Evolutionary conservation across 441 rosid genomes (phyloP).

Genomic region (Erodium moschatum): DNA sequence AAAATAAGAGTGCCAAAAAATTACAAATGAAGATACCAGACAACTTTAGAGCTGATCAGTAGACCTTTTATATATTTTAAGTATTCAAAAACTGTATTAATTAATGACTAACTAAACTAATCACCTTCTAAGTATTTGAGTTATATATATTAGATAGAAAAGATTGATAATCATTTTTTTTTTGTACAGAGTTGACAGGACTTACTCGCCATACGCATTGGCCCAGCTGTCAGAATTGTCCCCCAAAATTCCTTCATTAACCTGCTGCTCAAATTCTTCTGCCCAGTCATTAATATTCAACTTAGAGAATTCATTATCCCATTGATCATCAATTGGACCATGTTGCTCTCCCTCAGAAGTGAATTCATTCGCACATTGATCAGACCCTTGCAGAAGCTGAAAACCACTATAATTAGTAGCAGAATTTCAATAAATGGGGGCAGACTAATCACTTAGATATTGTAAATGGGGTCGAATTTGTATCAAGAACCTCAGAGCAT

Average conservation of each 20-base stretch:
- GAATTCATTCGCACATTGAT: conserved; percentile 80
- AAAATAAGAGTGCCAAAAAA: not conserved
- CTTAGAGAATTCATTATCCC: conserved; percentile 95
- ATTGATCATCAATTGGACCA: conserved; percentile 58
- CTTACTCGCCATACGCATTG: conserved; percentile 88
- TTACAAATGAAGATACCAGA: not conserved
- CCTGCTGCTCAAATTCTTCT: conserved; percentile 76
- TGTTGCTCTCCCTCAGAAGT: conserved; percentile 32
- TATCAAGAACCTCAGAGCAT: conserved; percentile 5
- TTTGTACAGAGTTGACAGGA: conserved; percentile 15
- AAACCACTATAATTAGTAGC: conserved; percentile 21
- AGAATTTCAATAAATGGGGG: conserved; percentile 12
- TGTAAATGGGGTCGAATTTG: not conserved
- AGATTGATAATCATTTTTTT: not conserved
- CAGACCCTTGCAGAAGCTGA: conserved; percentile 55
- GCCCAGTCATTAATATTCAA: conserved; percentile 79
- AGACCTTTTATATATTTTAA: not conserved
- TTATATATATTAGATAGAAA: no score
- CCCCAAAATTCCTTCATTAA: conserved; percentile 55
- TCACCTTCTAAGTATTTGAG: not conserved
- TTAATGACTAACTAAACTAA: not conserved
- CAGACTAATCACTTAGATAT: not conserved
- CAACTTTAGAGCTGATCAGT: not conserved
- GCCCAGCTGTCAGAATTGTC: conserved; percentile 77
- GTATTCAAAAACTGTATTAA: not conserved